Evolutionary conservation across 345 rosid genomes (phyloP).

Genomic region (Euphorbia peplus): DNA sequence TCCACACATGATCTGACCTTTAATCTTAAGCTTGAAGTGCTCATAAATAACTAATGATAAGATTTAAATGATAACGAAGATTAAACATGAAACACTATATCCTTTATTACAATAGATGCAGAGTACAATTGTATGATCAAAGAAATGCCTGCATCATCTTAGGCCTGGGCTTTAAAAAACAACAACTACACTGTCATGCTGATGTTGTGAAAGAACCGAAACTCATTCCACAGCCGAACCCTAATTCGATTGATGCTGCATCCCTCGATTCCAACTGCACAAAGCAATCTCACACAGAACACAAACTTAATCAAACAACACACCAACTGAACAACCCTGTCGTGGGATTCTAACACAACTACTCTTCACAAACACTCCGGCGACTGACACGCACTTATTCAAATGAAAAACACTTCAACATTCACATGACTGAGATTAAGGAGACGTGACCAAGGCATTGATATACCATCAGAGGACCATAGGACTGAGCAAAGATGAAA

Average conservation of each 20-base stretch:
- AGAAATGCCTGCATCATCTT: constrained; percentile 24
- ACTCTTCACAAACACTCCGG: constrained; percentile 9
- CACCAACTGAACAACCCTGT: background rate
- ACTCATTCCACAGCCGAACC: constrained; percentile 28
- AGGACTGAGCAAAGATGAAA: constrained; percentile 27
- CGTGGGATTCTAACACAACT: constrained; percentile 9
- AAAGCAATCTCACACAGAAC: constrained; percentile 24
- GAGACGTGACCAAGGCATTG: constrained; percentile 16
- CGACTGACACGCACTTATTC: constrained; percentile 15
- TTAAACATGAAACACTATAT: background rate
- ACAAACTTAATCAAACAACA: constrained; percentile 1
- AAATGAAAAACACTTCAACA: constrained; percentile 26
- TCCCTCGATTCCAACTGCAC: constrained; percentile 23
- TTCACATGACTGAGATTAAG: constrained; percentile 18
- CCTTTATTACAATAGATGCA: constrained; percentile 21
- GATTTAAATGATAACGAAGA: no score
- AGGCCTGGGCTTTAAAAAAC: constrained; percentile 9
- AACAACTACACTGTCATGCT: constrained; percentile 22
- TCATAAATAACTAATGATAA: no score
- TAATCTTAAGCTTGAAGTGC: no score
- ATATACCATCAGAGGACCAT: background rate
- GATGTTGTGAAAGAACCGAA: constrained; percentile 13
- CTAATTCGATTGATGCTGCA: constrained; percentile 18
- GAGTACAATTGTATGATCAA: constrained; percentile 26
- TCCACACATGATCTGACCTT: no score